These are phyloP conservation scores for Tylopilus plumbeoviolaceoides DNA, from an alignment of 768 basidiomycete genomes.

Conservation along the genomic window DNA sequence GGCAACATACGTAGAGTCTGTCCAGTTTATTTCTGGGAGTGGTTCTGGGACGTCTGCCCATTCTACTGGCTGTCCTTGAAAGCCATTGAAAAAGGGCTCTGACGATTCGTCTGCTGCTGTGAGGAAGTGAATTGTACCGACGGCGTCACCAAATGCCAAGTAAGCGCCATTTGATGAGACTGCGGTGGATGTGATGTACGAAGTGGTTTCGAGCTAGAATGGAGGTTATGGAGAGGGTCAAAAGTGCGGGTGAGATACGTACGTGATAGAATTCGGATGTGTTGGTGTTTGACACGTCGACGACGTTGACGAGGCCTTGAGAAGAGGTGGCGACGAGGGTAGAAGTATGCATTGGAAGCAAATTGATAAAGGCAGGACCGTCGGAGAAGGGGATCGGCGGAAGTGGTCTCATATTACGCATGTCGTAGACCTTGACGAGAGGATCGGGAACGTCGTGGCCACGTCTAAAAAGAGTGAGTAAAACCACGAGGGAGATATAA, in stretches of 20 bases:
- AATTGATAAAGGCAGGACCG: conserved; percentile 80
- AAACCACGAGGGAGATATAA: not conserved
- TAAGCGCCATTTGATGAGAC: conserved; percentile 87
- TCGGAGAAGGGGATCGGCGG: conserved; percentile 85
- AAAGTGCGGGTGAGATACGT: conserved; percentile 1
- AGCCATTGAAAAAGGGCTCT: conserved; percentile 78
- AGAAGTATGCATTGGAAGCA: conserved; percentile 72
- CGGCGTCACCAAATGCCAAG: conserved; percentile 87
- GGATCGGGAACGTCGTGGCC: conserved; percentile 87
- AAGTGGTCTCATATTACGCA: conserved; percentile 77
- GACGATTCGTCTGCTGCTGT: conserved; percentile 63
- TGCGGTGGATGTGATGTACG: conserved; percentile 76
- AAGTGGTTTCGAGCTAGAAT: conserved; percentile 59
- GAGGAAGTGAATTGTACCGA: conserved; percentile 79
- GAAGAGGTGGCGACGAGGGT: conserved; percentile 72
- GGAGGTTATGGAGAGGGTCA: not conserved
- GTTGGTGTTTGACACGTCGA: conserved; percentile 72
- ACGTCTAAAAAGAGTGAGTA: conserved; percentile 50
- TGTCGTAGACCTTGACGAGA: conserved; percentile 88
- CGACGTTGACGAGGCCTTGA: conserved; percentile 79
- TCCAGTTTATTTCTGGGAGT: conserved; percentile 75
- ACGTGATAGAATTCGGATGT: conserved; percentile 81
- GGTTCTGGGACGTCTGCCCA: conserved; percentile 76
- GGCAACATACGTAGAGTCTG: conserved; percentile 63
- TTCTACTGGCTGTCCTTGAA: conserved; percentile 79